Evolutionary conservation across 2,329 filamentous ascomycete species (phyloP).

Genomic region (Cadophora malorum): DNA sequence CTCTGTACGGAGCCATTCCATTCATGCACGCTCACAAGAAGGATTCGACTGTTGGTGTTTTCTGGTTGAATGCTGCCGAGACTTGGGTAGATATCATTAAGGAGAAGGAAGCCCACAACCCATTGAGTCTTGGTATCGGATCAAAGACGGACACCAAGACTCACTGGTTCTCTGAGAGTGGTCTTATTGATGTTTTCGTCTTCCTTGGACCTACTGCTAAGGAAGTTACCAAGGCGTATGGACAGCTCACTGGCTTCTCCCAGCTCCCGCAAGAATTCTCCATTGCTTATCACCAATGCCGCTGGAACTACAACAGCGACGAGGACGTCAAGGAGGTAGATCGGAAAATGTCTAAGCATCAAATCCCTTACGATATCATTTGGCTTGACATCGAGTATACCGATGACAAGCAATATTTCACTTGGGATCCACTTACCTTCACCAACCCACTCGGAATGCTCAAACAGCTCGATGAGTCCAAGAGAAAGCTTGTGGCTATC

Average conservation of each 20-base stretch:
- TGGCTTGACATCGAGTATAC: conserved; percentile 99
- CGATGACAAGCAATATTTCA: conserved; percentile 97
- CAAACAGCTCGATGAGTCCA: conserved; percentile 82
- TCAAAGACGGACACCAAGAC: conserved; percentile 81
- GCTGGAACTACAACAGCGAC: conserved; percentile 98
- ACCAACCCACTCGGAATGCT: conserved; percentile 86
- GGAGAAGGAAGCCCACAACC: conserved; percentile 73
- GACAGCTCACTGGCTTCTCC: conserved; percentile 89
- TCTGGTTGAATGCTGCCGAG: conserved; percentile 97
- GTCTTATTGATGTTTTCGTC: conserved; percentile 89
- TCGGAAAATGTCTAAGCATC: conserved; percentile 91
- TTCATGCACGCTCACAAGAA: conserved; percentile 98
- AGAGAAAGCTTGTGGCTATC: conserved; percentile 90
- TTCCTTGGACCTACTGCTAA: conserved; percentile 89
- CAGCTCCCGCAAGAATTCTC: conserved; percentile 92
- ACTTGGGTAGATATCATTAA: conserved; percentile 98
- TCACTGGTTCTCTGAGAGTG: conserved; percentile 96
- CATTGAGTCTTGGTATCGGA: conserved; percentile 73
- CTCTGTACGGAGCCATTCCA: conserved; percentile 94
- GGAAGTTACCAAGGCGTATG: conserved; percentile 82
- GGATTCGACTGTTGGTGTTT: conserved; percentile 90
- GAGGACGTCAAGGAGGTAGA: conserved; percentile 98
- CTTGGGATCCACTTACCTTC: conserved; percentile 92
- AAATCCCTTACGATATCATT: conserved; percentile 97
- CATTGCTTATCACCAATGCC: conserved; percentile 94